Conservation (phyloP, 2,329 filamentous ascomycete species). For the Pleoardoris graminearum region DNA sequence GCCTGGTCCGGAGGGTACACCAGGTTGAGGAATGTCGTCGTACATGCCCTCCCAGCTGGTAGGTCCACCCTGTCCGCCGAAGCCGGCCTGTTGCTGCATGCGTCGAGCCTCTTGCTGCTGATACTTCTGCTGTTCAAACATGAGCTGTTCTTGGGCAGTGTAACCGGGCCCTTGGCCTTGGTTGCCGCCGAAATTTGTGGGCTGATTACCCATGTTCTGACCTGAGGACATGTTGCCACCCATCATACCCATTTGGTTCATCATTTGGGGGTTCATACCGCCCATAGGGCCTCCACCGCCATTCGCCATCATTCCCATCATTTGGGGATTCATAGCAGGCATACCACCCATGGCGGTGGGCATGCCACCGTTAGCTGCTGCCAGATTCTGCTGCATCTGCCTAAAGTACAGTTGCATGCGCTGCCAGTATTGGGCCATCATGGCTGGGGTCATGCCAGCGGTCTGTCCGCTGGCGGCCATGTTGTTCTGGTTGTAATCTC, state of each 20-base stretch:
- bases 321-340: constrained; percentile 40
- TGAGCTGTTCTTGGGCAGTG: constrained; percentile 71
- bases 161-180: constrained; percentile 53
- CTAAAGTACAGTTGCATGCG: constrained; percentile 97
- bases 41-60: constrained; percentile 98
- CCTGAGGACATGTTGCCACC: constrained; percentile 42
- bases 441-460: constrained; percentile 82
- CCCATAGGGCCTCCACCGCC: constrained; percentile 11
- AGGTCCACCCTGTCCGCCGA: constrained; percentile 64
- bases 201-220: constrained; percentile 64
- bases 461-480: constrained; percentile 45
- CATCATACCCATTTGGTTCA: constrained; percentile 49
- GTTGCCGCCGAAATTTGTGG: constrained; percentile 49
- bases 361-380: constrained; percentile 50
- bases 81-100: constrained; percentile 49
- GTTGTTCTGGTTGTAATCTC: constrained; percentile 53
- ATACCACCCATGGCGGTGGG: constrained; percentile 57
- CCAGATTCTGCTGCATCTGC: constrained; percentile 93
- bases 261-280: constrained; percentile 62
- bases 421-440: constrained; percentile 99
- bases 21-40: constrained; percentile 87
- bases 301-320: constrained; percentile 29
- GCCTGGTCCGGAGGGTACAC: constrained; percentile 59
- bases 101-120: constrained; percentile 68
- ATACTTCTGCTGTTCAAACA: constrained; percentile 79